Evolutionary conservation across 495 filamentous ascomycete species (phyloP), one percentile per base, ranked within the genome.

Genomic region (Penicillium atrosanguineum): DNA sequence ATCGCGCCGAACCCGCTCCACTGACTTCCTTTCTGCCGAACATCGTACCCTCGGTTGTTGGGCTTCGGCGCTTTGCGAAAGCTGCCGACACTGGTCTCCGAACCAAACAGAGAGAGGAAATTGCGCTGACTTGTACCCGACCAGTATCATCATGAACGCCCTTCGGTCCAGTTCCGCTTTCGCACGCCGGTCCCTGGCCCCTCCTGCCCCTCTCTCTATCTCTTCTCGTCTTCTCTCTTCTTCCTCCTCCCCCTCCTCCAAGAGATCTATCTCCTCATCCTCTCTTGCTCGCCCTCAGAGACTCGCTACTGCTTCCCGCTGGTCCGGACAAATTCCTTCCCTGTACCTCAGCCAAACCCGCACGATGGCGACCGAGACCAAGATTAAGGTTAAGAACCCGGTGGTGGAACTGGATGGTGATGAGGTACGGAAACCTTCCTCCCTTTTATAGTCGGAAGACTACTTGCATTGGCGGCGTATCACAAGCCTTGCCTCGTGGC

Each of bases 321-420:
- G 61, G 63, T 65, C 62, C 70, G 65, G 64, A 62, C 55, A 65
- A 50, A 63, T 51, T 48, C 56, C 63, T 37, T 55, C 64, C 16
- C 38, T 68, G 55, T 60, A 63, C 51, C 51, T 63, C 42, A 64
- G 57, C 48, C 71, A 75, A 70, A 57, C 55, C 60, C 74, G 74
- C 72, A 76, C 62, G 44, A 76, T 78, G 74, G 70, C 74, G 52
- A 68, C 72, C 57, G 70, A 75, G 57, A 59, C 46, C 57, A 96
- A 95, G 85, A 97, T 97, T 79, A 90, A 94, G 80, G 92, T 97
- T 69, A 87, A 92, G 83, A 97, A 95, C 74, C 94, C 94, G 53
- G 84, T 98, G 65, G 94, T 98, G 72, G 90, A 93, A 73, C 80
- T 98, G 67, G 94, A 98, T 72, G 94, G 94, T 63, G 94, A 98